Conservation (phyloP, 495 filamentous ascomycete species). For the Monascus purpureus region DNA sequence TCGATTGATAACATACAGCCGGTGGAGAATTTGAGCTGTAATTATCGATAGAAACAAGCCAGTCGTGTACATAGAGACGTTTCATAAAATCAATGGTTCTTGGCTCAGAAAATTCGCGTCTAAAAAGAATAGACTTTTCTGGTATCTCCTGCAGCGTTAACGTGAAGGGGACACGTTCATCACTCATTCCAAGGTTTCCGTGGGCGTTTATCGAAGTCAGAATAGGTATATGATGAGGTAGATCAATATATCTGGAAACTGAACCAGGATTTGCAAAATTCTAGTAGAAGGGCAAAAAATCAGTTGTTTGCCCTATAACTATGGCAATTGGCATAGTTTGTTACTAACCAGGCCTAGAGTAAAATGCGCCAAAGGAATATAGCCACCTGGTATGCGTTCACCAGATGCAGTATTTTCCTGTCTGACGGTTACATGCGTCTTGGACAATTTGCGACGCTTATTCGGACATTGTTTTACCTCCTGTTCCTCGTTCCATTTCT, state of each 20-base stretch:
- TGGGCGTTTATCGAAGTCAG: too few species aligned
- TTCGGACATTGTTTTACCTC: conserved; percentile 9
- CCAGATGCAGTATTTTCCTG: conserved; percentile 8
- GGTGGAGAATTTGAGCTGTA: conserved; percentile 11
- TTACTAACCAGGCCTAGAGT: conserved; percentile 18
- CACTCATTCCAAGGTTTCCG: too few species aligned
- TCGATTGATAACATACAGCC: conserved; percentile 21
- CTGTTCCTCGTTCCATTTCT: conserved; percentile 3
- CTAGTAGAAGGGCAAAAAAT: conserved; percentile 6
- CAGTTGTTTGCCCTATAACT: too few species aligned
- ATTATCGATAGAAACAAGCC: conserved; percentile 14
- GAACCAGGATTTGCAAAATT: conserved; percentile 6
- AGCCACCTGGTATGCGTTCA: conserved; percentile 13
- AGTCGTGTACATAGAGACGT: conserved; percentile 9
- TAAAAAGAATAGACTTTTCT: conserved; percentile 8
- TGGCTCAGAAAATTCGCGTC: conserved; percentile 7
- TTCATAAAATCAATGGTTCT: conserved; percentile 8
- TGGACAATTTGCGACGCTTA: conserved; percentile 25
- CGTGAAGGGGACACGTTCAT: conserved; percentile 4
- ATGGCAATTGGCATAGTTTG: too few species aligned
- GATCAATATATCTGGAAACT: background rate
- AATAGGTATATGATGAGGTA: conserved; percentile 9
- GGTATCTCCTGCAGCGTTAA: conserved; percentile 8
- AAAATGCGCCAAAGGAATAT: conserved; percentile 25
- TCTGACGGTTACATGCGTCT: too few species aligned